Conservation (phyloP, 805 yeast genomes). For the Candida anglica region DNA sequence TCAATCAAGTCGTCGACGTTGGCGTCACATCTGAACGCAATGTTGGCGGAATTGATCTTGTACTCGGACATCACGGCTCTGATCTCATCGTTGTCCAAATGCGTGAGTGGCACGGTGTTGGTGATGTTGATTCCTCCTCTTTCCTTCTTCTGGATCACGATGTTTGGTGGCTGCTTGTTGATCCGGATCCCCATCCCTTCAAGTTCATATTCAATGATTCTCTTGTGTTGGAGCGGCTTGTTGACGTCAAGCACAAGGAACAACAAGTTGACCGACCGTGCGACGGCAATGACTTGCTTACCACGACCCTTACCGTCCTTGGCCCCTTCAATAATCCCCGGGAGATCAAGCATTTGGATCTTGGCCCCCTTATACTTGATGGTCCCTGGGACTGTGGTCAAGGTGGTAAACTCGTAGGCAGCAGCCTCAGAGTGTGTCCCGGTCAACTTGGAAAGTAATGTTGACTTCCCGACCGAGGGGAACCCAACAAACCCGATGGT, state of each 20-base stretch:
- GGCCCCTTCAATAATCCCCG: slow-evolving; percentile 90
- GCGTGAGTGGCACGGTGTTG: slow-evolving; percentile 88
- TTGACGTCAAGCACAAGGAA: slow-evolving; percentile 94
- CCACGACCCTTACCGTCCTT: slow-evolving; percentile 92
- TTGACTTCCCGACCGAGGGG: slow-evolving; percentile 92
- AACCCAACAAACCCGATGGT: slow-evolving; percentile 97
- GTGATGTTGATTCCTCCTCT: slow-evolving; percentile 95
- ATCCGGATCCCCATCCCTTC: slow-evolving; percentile 97
- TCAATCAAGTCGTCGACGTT: slow-evolving; percentile 96
- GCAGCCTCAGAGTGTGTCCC: slow-evolving; percentile 99
- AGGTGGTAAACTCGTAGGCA: slow-evolving; percentile 94
- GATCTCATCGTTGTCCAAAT: slow-evolving; percentile 87
- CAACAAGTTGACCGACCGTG: slow-evolving; percentile 92
- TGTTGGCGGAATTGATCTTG: slow-evolving; percentile 91
- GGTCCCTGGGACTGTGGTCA: slow-evolving; percentile 96
- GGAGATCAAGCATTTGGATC: slow-evolving; percentile 91
- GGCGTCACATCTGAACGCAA: slow-evolving; percentile 96
- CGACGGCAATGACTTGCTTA: slow-evolving; percentile 97
- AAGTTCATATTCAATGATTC: slow-evolving; percentile 88
- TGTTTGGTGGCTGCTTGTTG: slow-evolving; percentile 90
- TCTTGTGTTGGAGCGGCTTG: slow-evolving; percentile 92
- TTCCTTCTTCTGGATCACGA: slow-evolving; percentile 86
- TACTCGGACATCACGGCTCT: slow-evolving; percentile 96
- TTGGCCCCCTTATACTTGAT: slow-evolving; percentile 96
- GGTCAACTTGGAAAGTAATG: slow-evolving; percentile 80